Base-by-base conservation (phyloP, 2,329 filamentous ascomycete genomes). In the Trichoderma cornu-damae region DNA sequence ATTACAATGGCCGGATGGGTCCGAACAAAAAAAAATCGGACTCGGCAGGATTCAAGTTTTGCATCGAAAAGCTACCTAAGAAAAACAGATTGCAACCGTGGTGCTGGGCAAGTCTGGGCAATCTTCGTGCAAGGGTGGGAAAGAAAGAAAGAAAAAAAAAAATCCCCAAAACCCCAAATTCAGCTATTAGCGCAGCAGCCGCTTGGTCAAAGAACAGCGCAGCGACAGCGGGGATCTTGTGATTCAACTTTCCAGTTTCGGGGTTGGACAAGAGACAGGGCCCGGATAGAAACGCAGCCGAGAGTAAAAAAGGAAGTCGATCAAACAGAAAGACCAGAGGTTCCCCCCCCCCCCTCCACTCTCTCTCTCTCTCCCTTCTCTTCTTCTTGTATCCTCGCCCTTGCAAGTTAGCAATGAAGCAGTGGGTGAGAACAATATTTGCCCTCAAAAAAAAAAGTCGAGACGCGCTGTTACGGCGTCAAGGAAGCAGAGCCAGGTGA, bases 271-370 rank as follows among this genome's bases (percentile, higher is more conserved):
- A 35, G n/a, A 54, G 49, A 43, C 43, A 40, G 43, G 50, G 43
- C 20, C 24, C 16, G 28, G 44, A 34, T 11, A 42, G 48, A 38
- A 38, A 48, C 24, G 44, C 46, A 44, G 57, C 28, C 44, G 43
- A 58, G 42, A 49, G 42, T 47, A 42, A 54, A 58, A 58, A 35
- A 26, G 49, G 43, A 54, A 58, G 34, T 54, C 57, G 57, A 58
- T 58, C 57, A 54, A 54, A n/a, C n/a, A n/a, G 34, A 26, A 43
- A 14, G 18, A 12, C n/a, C 18, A 20, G 6, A 37, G 24, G 16
- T 8, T n/a, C 16, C 8, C 28, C 26, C 38, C 28, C n/a, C 38
- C 8, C 28, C 11, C 14, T 50, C 3, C 16, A 26, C 12, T 11
- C 16, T 35, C 12, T 11, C 16, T 54, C 20, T n/a, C 32, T 46